Percentiles rank a stretch among this genome's conserved stretches.
phyloP scores from a whole-genome alignment of 2,329 filamentous ascomycete species.

The Beauveria rudraprayagi region DNA sequence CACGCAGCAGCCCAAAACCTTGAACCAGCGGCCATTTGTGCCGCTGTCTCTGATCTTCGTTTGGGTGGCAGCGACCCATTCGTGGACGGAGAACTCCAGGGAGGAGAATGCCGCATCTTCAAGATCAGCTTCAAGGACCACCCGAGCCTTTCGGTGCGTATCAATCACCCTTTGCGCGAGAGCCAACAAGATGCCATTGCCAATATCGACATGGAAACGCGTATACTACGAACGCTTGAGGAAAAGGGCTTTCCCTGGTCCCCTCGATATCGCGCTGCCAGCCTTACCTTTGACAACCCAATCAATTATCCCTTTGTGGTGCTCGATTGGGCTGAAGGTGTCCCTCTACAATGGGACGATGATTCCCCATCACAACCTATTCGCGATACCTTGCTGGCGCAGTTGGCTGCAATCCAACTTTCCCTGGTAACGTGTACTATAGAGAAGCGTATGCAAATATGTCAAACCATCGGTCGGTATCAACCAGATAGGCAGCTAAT shows the following conservation, averaged over 20 bases:
- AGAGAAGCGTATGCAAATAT: background rate
- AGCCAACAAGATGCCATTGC: background rate
- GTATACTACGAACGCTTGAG: background rate
- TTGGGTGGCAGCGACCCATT: constrained; percentile 3
- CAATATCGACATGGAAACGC: background rate
- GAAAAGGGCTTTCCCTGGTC: background rate
- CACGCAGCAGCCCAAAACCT: background rate
- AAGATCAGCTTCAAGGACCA: constrained; percentile 2
- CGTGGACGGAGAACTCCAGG: background rate
- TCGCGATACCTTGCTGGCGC: background rate
- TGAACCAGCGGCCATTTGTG: constrained; percentile 3
- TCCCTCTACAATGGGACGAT: background rate
- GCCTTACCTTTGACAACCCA: background rate
- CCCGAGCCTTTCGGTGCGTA: background rate
- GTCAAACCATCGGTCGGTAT: background rate
- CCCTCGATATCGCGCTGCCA: background rate
- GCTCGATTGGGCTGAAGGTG: background rate
- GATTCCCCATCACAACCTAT: background rate
- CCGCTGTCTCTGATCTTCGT: background rate
- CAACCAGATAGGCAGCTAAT: background rate
- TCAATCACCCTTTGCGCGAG: background rate
- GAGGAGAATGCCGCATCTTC: constrained; percentile 1
- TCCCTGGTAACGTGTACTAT: background rate
- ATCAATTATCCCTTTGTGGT: constrained; percentile 2
- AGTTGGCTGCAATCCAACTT: background rate